These are phyloP conservation scores for Tetracentron sinense DNA, from an alignment of 164 flowering plant genomes.

Conservation along the genomic window DNA sequence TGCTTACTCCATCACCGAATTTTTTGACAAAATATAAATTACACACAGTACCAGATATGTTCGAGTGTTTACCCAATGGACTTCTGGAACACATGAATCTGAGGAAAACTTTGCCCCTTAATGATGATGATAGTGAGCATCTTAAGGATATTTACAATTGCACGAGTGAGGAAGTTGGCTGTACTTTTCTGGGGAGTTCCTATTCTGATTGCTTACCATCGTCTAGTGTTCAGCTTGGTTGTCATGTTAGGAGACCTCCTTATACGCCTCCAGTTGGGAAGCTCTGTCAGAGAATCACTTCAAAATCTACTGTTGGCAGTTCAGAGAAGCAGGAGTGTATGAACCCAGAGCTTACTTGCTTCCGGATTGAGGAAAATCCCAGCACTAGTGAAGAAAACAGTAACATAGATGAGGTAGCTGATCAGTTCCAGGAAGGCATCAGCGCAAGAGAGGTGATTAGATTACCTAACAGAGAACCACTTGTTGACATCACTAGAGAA, in stretches of 20 bases:
- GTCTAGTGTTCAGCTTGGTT: conserved; percentile 27
- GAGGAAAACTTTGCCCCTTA: conserved; percentile 10
- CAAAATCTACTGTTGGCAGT: conserved; percentile 33
- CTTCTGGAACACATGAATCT: conserved; percentile 46
- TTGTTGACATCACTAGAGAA: conserved; percentile 35
- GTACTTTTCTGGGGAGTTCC: conserved; percentile 24
- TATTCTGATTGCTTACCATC: conserved; percentile 36
- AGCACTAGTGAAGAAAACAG: conserved; percentile 52
- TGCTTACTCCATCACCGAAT: conserved; percentile 41
- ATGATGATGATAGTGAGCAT: conserved; percentile 25
- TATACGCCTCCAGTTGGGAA: conserved; percentile 57
- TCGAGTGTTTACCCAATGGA: conserved; percentile 60
- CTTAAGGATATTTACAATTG: conserved; percentile 13
- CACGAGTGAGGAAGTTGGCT: conserved; percentile 16
- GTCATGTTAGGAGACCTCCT: conserved; percentile 28
- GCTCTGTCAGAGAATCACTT: conserved; percentile 42
- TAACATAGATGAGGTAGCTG: conserved; percentile 28
- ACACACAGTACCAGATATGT: conserved; percentile 30
- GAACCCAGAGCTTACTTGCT: conserved; percentile 66
- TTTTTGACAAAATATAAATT: conserved; percentile 33
- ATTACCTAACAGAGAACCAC: conserved; percentile 38
- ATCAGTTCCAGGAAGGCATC: conserved; percentile 26
- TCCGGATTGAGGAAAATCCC: conserved; percentile 65
- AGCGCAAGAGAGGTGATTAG: conserved; percentile 16
- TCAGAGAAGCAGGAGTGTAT: conserved; percentile 42